phyloP scores from a whole-genome alignment of 2,329 filamentous ascomycete genomes.

The Xylaria sp. region DNA sequence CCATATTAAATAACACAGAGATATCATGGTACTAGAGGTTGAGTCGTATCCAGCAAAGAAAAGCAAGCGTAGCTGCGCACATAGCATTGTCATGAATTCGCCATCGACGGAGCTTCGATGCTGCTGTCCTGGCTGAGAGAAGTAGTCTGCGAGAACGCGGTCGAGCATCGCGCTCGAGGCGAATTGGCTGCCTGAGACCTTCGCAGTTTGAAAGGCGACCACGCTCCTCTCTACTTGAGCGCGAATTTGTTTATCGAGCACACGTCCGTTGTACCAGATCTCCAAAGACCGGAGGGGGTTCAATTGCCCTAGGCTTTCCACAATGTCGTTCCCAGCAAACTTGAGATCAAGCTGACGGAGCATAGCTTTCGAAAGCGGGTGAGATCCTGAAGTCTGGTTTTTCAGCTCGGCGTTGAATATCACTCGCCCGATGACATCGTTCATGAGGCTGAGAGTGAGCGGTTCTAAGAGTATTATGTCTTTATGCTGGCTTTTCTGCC shows the following conservation, averaged over 20 bases:
- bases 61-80: slow-evolving; percentile 51
- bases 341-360: slow-evolving; percentile 46
- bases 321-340: slow-evolving; percentile 44
- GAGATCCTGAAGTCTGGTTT: slow-evolving; percentile 47
- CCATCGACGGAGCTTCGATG: slow-evolving; percentile 40
- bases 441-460: slow-evolving; percentile 48
- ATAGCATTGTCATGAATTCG: slow-evolving; percentile 48
- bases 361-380: slow-evolving; percentile 50
- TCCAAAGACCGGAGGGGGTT: slow-evolving; percentile 47
- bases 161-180: slow-evolving; percentile 50
- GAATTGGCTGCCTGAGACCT: slow-evolving; percentile 37
- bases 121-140: slow-evolving; percentile 43
- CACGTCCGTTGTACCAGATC: slow-evolving; percentile 50
- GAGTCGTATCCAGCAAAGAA: slow-evolving; percentile 57
- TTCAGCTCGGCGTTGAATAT: slow-evolving; percentile 49
- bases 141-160: slow-evolving; percentile 49
- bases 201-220: slow-evolving; percentile 42
- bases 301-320: slow-evolving; percentile 45
- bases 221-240: slow-evolving; percentile 45
- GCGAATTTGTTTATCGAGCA: slow-evolving; percentile 48
- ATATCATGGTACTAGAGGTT: slow-evolving; percentile 51
- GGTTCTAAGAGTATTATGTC: slow-evolving; percentile 45
- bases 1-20: slow-evolving; percentile 48
- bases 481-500: slow-evolving; percentile 37
- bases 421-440: slow-evolving; percentile 49